Conservation (phyloP, 2,329 filamentous ascomycete genomes). For the Zelopaecilomyces penicillatus region DNA sequence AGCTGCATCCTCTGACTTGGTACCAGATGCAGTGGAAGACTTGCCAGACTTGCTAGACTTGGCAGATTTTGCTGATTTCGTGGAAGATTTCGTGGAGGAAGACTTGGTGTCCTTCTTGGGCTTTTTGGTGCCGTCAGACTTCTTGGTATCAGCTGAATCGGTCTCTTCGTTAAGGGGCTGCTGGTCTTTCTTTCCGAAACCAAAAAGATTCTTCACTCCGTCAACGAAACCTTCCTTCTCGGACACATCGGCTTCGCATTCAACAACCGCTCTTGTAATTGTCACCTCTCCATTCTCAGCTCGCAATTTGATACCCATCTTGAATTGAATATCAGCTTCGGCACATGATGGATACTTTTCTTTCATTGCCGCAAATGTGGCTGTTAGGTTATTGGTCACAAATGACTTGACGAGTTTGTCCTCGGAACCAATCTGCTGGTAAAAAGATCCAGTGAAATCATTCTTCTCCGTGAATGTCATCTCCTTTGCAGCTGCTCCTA, state of each 20-base stretch:
- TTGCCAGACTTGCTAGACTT: conserved; percentile 14
- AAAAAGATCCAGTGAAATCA: conserved; percentile 74
- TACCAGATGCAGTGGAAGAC: conserved; percentile 19
- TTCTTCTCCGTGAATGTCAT: conserved; percentile 73
- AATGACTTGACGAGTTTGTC: conserved; percentile 59
- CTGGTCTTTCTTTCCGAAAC: conserved; percentile 84
- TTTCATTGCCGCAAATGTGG: conserved; percentile 68
- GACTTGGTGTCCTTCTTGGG: conserved; percentile 32
- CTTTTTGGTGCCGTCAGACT: conserved; percentile 27
- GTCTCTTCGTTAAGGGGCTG: conserved; percentile 63
- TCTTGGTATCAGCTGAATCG: conserved; percentile 33
- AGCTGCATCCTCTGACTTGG: conserved; percentile 38
- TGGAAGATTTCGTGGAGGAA: conserved; percentile 10
- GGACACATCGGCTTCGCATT: conserved; percentile 69
- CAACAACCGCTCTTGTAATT: conserved; percentile 65
- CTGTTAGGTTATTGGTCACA: conserved; percentile 77
- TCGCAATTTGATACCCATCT: conserved; percentile 66
- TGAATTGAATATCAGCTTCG: conserved; percentile 68
- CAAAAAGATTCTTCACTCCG: conserved; percentile 92
- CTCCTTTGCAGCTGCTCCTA: conserved; percentile 72
- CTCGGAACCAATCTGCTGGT: conserved; percentile 55
- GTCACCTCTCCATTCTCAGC: conserved; percentile 71
- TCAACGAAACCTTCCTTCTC: conserved; percentile 80
- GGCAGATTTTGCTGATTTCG: neutral
- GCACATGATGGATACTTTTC: conserved; percentile 67